Evolutionary conservation across 139 green algal genomes (phyloP).

Genomic region (Pseudopediastrum boryanum): DNA sequence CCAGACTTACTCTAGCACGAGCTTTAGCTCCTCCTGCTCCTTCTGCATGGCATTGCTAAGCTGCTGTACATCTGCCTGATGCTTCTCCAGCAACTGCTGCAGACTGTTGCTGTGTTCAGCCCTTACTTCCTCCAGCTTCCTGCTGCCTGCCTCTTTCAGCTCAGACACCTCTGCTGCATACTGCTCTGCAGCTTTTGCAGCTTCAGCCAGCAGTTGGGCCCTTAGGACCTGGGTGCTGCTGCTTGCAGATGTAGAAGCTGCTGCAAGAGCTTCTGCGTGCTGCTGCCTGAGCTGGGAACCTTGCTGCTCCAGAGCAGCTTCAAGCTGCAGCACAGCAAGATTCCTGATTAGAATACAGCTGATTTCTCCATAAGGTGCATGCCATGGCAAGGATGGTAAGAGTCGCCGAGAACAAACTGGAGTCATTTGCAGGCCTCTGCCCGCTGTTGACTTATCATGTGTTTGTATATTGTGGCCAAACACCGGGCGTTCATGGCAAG

Average conservation of each 20-base stretch:
- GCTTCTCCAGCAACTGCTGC: conserved; percentile 8
- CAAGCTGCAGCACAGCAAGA: neutral
- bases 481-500: too few species aligned
- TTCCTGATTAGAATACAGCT: neutral
- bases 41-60: too few species aligned
- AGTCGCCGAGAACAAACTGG: too few species aligned
- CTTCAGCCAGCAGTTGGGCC: neutral
- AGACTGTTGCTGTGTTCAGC: neutral
- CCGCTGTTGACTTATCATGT: too few species aligned
- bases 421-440: too few species aligned
- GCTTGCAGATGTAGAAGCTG: conserved; percentile 18
- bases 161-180: conserved; percentile 8
- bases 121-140: neutral
- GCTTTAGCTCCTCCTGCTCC: conserved; percentile 1
- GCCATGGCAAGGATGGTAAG: too few species aligned
- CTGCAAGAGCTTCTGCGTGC: conserved; percentile 4
- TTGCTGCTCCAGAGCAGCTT: conserved; percentile 25
- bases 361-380: too few species aligned
- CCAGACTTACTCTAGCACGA: too few species aligned
- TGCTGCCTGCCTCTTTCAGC: conserved; percentile 1
- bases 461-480: too few species aligned
- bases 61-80: neutral
- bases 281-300: conserved; percentile 6
- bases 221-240: neutral
- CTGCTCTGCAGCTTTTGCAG: neutral